These are phyloP conservation scores for Volvox carteri DNA, from an alignment of 163 green algal genomes.

Conservation along the genomic window DNA sequence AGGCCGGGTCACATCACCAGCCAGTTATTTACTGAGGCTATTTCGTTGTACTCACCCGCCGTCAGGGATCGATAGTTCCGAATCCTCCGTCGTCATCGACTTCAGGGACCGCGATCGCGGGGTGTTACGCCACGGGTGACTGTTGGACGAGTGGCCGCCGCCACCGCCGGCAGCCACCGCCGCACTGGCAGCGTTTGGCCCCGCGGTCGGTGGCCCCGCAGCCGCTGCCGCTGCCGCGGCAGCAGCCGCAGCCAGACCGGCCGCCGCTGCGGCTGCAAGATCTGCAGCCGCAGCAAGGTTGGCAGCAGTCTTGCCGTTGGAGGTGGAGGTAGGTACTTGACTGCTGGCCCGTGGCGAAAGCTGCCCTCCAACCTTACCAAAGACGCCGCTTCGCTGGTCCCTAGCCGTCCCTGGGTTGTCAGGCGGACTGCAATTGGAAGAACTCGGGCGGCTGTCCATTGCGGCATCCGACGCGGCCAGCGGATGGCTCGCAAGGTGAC, in stretches of 20 bases:
- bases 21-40: too few relatives aligned
- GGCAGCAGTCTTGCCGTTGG: too few relatives aligned
- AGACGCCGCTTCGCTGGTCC: background rate
- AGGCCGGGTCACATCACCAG: too few relatives aligned
- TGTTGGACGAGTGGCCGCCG: too few relatives aligned
- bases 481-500: background rate
- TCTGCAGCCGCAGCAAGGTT: background rate
- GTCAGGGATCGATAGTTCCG: constrained; percentile 31
- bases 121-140: background rate
- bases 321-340: background rate
- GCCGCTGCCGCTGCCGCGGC: too few relatives aligned
- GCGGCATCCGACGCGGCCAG: background rate
- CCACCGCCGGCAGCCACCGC: too few relatives aligned
- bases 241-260: background rate
- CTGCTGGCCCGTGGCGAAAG: background rate
- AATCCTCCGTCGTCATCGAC: constrained; percentile 39
- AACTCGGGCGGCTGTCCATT: background rate
- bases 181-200: too few relatives aligned
- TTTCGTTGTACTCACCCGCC: constrained; percentile 47
- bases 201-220: too few relatives aligned
- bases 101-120: constrained; percentile 12
- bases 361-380: background rate
- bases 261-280: background rate
- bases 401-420: background rate
- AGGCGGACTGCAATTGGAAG: background rate